Evolutionary conservation across 306 rosid genomes (phyloP), one percentile per base, ranked within the genome.

Genomic region (Morella rubra): DNA sequence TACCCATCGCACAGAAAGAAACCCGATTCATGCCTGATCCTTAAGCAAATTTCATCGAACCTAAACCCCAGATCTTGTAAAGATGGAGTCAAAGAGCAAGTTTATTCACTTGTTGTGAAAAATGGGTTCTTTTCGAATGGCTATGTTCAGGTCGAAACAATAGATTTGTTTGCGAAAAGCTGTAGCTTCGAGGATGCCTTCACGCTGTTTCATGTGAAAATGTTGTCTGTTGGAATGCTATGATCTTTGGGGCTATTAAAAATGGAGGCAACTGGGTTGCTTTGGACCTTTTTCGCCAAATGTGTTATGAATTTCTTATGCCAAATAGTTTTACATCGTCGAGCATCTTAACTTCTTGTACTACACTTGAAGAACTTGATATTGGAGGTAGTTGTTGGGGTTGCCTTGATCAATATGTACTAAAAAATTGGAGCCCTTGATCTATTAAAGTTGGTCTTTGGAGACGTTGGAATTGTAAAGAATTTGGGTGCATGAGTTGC

Each of bases 281-380:
- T 72, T 81, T 91, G 83, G 74, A 80, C 74, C 55, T 89, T 79
- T 91, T 84, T 86, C n/a, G 24, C 54, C 66, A 76, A 77, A 89
- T 91, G 95, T 44, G 82, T 59, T 0, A 22, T 53, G 84, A 69
- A 41, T 79, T 75, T 32, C 27, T 89, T 49, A 20, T 65, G 78
- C 97, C 91, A 7, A 91, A 83, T 77, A 87, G 78, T 76, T 88
- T 71, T 47, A 90, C 96, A 14, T 89, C 87, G 86, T 86, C 95
- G 13, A 87, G 91, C 72, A 70, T 85, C 74, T 74, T 93, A 62
- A 77, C 90, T 2, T 89, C 93, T n/a, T 91, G 95, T 80, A 74
- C 87, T 69, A 69, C 81, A 27, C 79, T 91, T 74, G 92, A 73
- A 78, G 91, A 86, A 58, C 73, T 88, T 52, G 84, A 79, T 45